Percentiles rank a stretch among this genome's conserved stretches.
phyloP scores from a whole-genome alignment of 257 asterid species.

The Capsicum pubescens region DNA sequence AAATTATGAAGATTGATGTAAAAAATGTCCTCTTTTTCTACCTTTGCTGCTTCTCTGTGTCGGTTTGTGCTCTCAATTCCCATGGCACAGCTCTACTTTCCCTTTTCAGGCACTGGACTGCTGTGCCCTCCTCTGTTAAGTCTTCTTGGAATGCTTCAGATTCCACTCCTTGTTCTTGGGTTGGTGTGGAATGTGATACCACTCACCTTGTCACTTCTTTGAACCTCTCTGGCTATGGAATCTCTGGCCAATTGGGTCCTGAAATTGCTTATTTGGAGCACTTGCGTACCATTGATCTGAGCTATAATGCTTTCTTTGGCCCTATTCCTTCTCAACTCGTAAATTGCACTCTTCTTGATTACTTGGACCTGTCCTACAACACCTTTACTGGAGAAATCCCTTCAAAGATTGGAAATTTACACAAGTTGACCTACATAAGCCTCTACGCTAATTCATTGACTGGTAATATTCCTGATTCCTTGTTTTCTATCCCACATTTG shows the following conservation, averaged over 20 bases:
- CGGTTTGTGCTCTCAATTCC: slow-evolving; percentile 42
- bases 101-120: slow-evolving; percentile 59
- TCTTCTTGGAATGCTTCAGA: slow-evolving; percentile 79
- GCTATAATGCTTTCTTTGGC: slow-evolving; percentile 56
- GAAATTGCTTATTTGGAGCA: slow-evolving; percentile 58
- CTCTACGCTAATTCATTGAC: slow-evolving; percentile 56
- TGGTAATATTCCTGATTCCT: slow-evolving; percentile 64
- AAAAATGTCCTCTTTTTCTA: slow-evolving; percentile 36
- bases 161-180: slow-evolving; percentile 84
- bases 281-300: slow-evolving; percentile 50
- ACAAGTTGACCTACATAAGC: slow-evolving; percentile 42
- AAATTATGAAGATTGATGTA: slow-evolving; percentile 40
- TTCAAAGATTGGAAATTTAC: slow-evolving; percentile 55
- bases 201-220: slow-evolving; percentile 43
- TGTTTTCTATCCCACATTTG: slow-evolving; percentile 59
- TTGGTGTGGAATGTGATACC: slow-evolving; percentile 65
- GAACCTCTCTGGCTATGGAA: slow-evolving; percentile 53
- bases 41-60: slow-evolving; percentile 45
- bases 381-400: slow-evolving; percentile 67
- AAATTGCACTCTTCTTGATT: slow-evolving; percentile 52
- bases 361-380: slow-evolving; percentile 61
- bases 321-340: slow-evolving; percentile 55
- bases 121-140: slow-evolving; percentile 55
- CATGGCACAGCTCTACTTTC: slow-evolving; percentile 74
- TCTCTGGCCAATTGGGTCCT: slow-evolving; percentile 74